These are phyloP conservation scores for Neurospora crassa DNA, from an alignment of 2,329 filamentous ascomycete genomes.

Conservation along the genomic window DNA sequence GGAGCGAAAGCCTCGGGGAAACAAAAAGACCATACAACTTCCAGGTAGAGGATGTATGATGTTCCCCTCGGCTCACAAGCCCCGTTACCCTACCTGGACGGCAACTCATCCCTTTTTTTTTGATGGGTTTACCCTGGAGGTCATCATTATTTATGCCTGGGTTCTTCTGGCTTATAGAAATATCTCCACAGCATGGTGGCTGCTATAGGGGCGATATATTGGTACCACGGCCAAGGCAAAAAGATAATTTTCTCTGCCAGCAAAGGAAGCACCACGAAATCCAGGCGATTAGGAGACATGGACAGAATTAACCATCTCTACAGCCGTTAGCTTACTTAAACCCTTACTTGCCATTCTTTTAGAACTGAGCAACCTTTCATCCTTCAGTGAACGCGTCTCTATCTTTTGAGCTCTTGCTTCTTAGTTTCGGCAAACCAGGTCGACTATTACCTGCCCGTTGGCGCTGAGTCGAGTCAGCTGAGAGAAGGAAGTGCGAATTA, in stretches of 20 bases:
- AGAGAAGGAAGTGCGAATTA: too few relatives aligned
- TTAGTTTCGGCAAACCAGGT: not conserved
- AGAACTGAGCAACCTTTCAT: not conserved
- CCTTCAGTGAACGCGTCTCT: not conserved
- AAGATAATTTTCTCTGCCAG: not conserved
- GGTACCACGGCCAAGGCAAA: too few relatives aligned
- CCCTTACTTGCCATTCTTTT: not conserved
- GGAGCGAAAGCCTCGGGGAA: not conserved
- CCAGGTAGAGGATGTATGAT: not conserved
- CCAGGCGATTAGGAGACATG: too few relatives aligned
- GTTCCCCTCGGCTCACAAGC: not conserved
- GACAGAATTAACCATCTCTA: not conserved
- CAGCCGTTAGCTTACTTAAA: not conserved
- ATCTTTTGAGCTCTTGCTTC: not conserved
- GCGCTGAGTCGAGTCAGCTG: too few relatives aligned
- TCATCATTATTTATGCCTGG: not conserved
- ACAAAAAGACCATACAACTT: not conserved
- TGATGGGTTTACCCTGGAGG: not conserved
- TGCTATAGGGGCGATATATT: not conserved
- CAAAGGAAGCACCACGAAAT: not conserved
- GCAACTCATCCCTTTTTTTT: not conserved
- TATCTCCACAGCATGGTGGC: not conserved
- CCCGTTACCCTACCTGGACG: too few relatives aligned
- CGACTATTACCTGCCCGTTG: too few relatives aligned
- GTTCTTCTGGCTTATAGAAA: not conserved